Base-by-base conservation (phyloP, 1,284 basidiomycete genomes). In the Cryptococcus deneoformans region DNA sequence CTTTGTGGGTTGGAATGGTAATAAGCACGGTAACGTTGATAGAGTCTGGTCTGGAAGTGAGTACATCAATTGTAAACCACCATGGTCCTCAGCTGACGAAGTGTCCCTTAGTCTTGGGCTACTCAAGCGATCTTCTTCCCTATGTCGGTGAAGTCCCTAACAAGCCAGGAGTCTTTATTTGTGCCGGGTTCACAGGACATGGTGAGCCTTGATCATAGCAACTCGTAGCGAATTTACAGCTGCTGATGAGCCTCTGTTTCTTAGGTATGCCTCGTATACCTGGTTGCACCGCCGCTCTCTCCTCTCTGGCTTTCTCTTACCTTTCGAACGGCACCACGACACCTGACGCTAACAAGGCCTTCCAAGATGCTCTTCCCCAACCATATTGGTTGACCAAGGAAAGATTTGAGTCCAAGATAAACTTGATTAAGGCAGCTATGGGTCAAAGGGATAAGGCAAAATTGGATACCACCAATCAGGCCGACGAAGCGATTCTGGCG, bases 141-240 rank as follows among this genome's bases (percentile, higher is more conserved):
- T 67, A 61, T 38, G 56, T 70, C 0, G 67, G 68, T 3, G 53
- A 65, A 37, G 54, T 60, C 7, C 68, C 68, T 5, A 58, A 60
- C 4, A 54, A 58, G 35, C 55, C 56, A 8, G 68, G 68, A 24
- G 60, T 70, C 35, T 67, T 63, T 46, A 52, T 70, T 46, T 59
- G 56, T 40, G 68, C 68, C 20, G 68, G 68, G 10, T 70, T 68
- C 56, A 66, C 66, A n/a, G 68, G 67, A 9, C 68, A 70, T 52
- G 68, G 68, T 67, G 40, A 40, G 68, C 62, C 5, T 14, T 11
- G n/a, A 8, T 9, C n/a, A 4, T 10, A 29, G 29, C 29, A 29
- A 5, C 29, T 29, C 29, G 29, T 4, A 29, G 29, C 29, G 29
- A 29, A 29, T 29, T 29, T 2, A 29, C 29, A 35, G 6, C 35